phyloP scores from a whole-genome alignment of 1,139 yeast genomes.

The Pichia sorboxylosa region DNA sequence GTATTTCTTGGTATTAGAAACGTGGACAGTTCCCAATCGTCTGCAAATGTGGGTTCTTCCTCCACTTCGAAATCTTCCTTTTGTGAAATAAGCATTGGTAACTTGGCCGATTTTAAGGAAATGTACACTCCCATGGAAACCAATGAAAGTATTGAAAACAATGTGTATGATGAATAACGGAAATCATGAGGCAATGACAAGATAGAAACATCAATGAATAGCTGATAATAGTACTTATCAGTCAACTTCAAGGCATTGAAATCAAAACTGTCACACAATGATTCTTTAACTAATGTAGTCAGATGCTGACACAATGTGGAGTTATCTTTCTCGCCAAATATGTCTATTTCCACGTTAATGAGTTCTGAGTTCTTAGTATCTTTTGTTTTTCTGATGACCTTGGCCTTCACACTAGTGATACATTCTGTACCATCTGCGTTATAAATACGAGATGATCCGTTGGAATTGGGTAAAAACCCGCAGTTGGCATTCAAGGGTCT shows the following conservation, averaged over 20 bases:
- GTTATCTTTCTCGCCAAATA: constrained; percentile 61
- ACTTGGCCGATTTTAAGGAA: constrained; percentile 65
- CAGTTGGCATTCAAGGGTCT: constrained; percentile 79
- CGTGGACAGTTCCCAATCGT: constrained; percentile 61
- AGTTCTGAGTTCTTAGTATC: constrained; percentile 32
- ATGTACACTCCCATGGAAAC: constrained; percentile 69
- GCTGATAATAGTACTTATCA: constrained; percentile 59
- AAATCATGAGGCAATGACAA: constrained; percentile 43
- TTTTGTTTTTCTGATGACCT: constrained; percentile 49
- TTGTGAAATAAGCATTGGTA: constrained; percentile 63
- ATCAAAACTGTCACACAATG: constrained; percentile 40
- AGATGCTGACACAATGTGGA: constrained; percentile 50
- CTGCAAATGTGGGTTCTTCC: constrained; percentile 86
- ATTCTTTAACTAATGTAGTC: constrained; percentile 36
- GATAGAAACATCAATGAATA: constrained; percentile 69
- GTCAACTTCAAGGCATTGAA: constrained; percentile 46
- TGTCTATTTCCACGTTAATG: constrained; percentile 68
- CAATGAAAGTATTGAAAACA: constrained; percentile 41
- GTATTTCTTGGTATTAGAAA: constrained; percentile 29
- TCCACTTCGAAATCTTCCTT: constrained; percentile 46
- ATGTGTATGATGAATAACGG: constrained; percentile 47
- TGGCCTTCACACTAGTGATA: constrained; percentile 77
- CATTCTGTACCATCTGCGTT: constrained; percentile 88
- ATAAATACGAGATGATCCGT: constrained; percentile 83
- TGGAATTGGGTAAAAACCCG: constrained; percentile 71